Evolutionary conservation across 2,329 filamentous ascomycete species (phyloP), one percentile per base, ranked within the genome.

Genomic region (Aspergillus neotritici): DNA sequence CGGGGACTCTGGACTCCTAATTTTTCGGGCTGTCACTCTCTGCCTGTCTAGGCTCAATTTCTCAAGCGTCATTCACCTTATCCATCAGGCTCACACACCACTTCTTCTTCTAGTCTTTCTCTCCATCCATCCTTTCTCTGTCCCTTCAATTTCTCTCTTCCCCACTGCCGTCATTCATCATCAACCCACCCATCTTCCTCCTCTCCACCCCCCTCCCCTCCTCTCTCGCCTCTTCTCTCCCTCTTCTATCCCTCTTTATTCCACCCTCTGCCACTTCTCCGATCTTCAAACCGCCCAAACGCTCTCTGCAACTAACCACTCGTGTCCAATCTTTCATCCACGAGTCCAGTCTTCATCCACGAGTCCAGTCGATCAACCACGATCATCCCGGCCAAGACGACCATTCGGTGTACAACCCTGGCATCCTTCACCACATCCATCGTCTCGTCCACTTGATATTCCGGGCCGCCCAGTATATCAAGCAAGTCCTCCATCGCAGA

Each of bases 21-120:
- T 37, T 41, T 34, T 38, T 39, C 33, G 39, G 46, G 40, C 46
- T 40, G 46, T 52, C 44, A 38, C 21, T 34, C 31, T 29, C 40
- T 33, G 21, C 40, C 41, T 34, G 45, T 47, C 44, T 47, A 37
- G 43, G 37, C 42, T 45, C 38, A 45, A 36, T 50, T 46, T 33
- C 33, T 14, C 34, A 52, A 38, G 53, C 55, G 55, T 55, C 54
- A 48, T 41, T 39, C 49, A 49, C 50, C 40, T 40, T 35, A 39
- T 39, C 38, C 31, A 21, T 44, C 30, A 40, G 39, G 52, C 17
- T 5, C 25, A 32, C 45, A 37, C 42, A 31, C 41, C 36, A 35
- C 40, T 35, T 31, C 37, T 17, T 31, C 36, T 46, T 39, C 40
- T 48, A 40, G 50, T 46, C 25, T 29, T 49, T 44, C 41, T 40